Evolutionary conservation across 2,329 filamentous ascomycete genomes (phyloP).

Genomic region (Ophiostoma pallidulum): DNA sequence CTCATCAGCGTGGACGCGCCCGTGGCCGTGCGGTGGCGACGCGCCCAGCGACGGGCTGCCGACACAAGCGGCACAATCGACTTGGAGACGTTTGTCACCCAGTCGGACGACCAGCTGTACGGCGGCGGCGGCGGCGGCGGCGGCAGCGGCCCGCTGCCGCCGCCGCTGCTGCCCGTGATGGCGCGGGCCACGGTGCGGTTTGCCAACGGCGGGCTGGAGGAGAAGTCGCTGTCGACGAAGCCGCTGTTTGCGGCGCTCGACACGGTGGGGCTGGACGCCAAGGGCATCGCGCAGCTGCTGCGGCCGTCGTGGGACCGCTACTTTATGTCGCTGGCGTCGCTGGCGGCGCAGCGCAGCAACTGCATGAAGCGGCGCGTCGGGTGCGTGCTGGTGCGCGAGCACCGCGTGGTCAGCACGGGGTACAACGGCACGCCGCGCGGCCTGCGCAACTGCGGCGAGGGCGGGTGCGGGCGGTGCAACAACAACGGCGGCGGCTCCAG

Average conservation of each 20-base stretch:
- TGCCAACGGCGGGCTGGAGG: constrained; percentile 52
- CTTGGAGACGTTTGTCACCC: constrained; percentile 47
- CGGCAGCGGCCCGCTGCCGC: constrained; percentile 15
- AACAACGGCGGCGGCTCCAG: constrained; percentile 56
- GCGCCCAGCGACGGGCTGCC: constrained; percentile 45
- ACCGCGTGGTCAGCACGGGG: constrained; percentile 84
- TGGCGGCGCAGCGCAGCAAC: constrained; percentile 84
- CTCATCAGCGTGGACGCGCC: constrained; percentile 88
- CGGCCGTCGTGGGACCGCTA: constrained; percentile 93
- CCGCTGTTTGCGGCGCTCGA: constrained; percentile 64
- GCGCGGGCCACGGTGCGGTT: constrained; percentile 75
- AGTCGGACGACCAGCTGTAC: constrained; percentile 70
- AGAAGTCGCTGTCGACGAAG: constrained; percentile 51
- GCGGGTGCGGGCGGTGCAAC: constrained; percentile 85
- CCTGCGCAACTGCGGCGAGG: constrained; percentile 82
- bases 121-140: no score
- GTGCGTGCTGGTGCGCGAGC: constrained; percentile 79
- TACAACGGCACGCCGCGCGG: constrained; percentile 97
- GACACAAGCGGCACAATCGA: background rate
- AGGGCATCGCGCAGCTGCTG: constrained; percentile 50
- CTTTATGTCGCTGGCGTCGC: constrained; percentile 92
- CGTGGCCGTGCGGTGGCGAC: constrained; percentile 70
- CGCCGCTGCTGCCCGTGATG: constrained; percentile 66
- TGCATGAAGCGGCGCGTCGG: constrained; percentile 98
- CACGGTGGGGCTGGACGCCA: constrained; percentile 66